Conservation (phyloP, 2,329 filamentous ascomycete genomes). For the Curvularia spicifera region DNA sequence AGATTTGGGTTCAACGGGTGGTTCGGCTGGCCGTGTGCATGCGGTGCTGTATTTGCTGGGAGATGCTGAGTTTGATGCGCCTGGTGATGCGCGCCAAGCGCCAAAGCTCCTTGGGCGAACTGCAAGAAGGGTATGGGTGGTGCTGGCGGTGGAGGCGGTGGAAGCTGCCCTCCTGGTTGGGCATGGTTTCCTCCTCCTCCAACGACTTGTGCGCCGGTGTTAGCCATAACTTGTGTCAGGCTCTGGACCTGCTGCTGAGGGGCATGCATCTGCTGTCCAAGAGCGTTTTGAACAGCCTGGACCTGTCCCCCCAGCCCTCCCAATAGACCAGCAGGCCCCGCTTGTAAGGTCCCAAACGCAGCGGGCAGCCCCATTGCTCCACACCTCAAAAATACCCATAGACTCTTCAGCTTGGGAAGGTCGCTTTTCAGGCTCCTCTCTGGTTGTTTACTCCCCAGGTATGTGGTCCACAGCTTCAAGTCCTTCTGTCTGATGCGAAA, state of each 20-base stretch:
- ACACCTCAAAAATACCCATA: constrained; percentile 46
- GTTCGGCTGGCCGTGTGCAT: constrained; percentile 4
- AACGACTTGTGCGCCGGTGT: constrained; percentile 14
- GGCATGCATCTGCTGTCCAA: constrained; percentile 37
- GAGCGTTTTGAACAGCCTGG: constrained; percentile 33
- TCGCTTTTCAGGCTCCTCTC: constrained; percentile 43
- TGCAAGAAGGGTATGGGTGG: constrained; percentile 32
- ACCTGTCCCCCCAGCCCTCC: constrained; percentile 27
- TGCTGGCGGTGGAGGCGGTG: constrained; percentile 26
- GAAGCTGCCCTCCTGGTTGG: constrained; percentile 13
- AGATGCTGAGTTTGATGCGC: background rate
- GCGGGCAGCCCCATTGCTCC: constrained; percentile 22
- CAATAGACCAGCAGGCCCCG: background rate
- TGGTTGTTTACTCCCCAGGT: constrained; percentile 40
- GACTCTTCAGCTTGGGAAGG: constrained; percentile 44
- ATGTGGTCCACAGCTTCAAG: constrained; percentile 46
- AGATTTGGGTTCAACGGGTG: constrained; percentile 20
- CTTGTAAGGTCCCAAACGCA: background rate
- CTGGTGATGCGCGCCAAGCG: constrained; percentile 4
- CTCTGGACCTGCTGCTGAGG: constrained; percentile 37
- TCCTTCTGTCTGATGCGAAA: constrained; percentile 49
- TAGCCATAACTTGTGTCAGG: constrained; percentile 25
- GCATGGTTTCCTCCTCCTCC: constrained; percentile 8
- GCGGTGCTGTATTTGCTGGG: background rate
- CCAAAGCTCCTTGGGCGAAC: constrained; percentile 26